Evolutionary conservation across 129 eudicot species (phyloP), one percentile per base, ranked within the genome.

Genomic region (Pittosporum tobira): DNA sequence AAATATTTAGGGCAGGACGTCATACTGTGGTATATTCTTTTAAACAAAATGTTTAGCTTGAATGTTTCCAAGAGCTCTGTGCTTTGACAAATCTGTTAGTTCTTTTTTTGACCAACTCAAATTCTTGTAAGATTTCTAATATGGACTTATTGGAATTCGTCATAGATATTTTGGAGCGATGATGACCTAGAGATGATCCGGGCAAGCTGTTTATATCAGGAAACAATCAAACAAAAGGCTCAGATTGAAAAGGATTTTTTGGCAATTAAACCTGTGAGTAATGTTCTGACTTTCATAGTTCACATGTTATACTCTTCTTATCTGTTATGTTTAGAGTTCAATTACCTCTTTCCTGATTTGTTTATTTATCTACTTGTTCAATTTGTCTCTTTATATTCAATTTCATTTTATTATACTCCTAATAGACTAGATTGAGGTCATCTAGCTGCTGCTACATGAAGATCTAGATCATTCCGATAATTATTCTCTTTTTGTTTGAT

Each of bases 111-210:
- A 15, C 12, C 14, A 20, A 52, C 28, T 15, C 61, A 43, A 31
- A 31, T 19, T 44, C 28, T 11, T 48, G 53, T 16, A 16, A 20
- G 2, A 18, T 37, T 19, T 56, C 26, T 59, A 36, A 58, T 42
- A 57, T 45, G 37, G 27, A 13, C 4, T 50, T 51, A 34, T 63
- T 37, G 48, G 43, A 25, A 29, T 58, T 60, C 18, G 9, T 24
- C 62, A 45, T 58, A 86, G 95, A 62, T 85, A 67, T 80, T 89
- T 63, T 89, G 97, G 97, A 75, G 77, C 45, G 75, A 78, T 4
- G 79, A 75, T 63, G 94, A 89, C 65, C 51, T 89, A 42, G 66
- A 77, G 67, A 84, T 79, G 97, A 80, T 89, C 54, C 71, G 63
- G 61, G 75, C 56, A 49, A 85, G 94, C 68, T 73, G 79, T 47